A percentile compares a stretch with the other conserved stretches of the same genome.
These are phyloP conservation scores for Ettlia oleoabundans DNA, from an alignment of 139 green algal genomes.

Conservation along the genomic window DNA sequence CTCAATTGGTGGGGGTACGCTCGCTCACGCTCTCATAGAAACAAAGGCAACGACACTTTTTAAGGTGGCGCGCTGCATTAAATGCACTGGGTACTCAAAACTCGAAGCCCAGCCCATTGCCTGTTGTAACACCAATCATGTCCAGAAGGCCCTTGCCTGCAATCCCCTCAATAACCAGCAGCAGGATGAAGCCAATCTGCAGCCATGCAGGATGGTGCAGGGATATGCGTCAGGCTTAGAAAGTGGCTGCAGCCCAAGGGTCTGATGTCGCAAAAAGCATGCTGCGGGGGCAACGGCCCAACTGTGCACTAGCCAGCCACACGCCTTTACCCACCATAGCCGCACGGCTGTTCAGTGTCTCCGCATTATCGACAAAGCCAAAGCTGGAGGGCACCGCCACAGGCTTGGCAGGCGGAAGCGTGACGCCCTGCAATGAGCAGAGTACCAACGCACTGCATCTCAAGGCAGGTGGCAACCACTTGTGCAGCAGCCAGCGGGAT, in stretches of 20 bases:
- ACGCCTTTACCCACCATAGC: conserved; percentile 62
- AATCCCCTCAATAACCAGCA: conserved; percentile 80
- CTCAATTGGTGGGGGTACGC: too few relatives aligned
- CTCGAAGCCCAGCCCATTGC: conserved; percentile 79
- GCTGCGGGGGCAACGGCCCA: neutral
- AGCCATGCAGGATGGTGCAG: neutral
- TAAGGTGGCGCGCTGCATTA: too few relatives aligned
- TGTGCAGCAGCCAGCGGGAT: too few relatives aligned
- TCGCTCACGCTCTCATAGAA: neutral
- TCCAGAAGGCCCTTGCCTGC: conserved; percentile 76
- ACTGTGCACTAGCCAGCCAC: too few relatives aligned
- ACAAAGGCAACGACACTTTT: neutral
- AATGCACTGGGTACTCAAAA: conserved; percentile 66
- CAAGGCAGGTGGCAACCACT: too few relatives aligned
- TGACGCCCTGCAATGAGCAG: conserved; percentile 58
- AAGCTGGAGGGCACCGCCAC: conserved; percentile 53
- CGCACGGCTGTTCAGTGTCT: conserved; percentile 82
- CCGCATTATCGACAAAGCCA: conserved; percentile 82
- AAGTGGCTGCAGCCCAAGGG: too few relatives aligned
- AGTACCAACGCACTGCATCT: too few relatives aligned
- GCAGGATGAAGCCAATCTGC: conserved; percentile 85
- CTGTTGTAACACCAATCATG: conserved; percentile 65
- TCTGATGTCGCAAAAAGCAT: neutral
- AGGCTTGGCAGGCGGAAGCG: conserved; percentile 57
- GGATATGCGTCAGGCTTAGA: too few relatives aligned